A percentile compares a stretch with the other conserved stretches of the same genome.
These are phyloP conservation scores for Hemisphaericaspora lyxosophila DNA, from an alignment of 1,139 yeast genomes.

Conservation along the genomic window DNA sequence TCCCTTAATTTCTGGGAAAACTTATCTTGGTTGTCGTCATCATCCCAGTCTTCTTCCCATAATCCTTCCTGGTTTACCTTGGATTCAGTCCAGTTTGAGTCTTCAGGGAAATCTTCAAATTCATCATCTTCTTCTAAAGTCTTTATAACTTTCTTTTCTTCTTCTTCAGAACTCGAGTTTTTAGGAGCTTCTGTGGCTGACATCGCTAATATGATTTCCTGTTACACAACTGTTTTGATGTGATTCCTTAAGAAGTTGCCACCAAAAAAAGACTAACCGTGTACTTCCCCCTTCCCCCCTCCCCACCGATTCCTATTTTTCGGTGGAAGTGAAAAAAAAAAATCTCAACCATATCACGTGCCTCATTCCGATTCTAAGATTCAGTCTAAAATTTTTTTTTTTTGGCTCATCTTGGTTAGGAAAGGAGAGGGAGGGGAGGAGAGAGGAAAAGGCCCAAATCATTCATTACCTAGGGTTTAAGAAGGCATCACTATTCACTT, in stretches of 20 bases:
- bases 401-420: neutral
- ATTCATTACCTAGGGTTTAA: too few relatives aligned
- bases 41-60: constrained; percentile 98
- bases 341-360: neutral
- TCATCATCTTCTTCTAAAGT: constrained; percentile 91
- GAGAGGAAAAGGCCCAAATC: too few relatives aligned
- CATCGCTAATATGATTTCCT: too few relatives aligned
- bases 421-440: too few relatives aligned
- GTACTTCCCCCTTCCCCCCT: too few relatives aligned
- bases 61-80: constrained; percentile 47
- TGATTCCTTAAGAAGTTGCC: too few relatives aligned
- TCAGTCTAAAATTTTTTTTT: neutral
- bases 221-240: too few relatives aligned
- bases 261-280: too few relatives aligned
- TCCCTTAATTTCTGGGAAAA: constrained; percentile 68
- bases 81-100: constrained; percentile 53
- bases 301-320: neutral
- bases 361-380: neutral
- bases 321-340: neutral
- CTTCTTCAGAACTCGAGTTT: constrained; percentile 16
- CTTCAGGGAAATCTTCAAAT: constrained; percentile 92
- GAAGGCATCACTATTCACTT: too few relatives aligned
- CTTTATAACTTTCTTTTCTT: constrained; percentile 44
- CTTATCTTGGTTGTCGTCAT: constrained; percentile 84
- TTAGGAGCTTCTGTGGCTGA: neutral